Conservation (phyloP, 1,284 basidiomycete genomes). For the Sporisorium graminicola region DNA sequence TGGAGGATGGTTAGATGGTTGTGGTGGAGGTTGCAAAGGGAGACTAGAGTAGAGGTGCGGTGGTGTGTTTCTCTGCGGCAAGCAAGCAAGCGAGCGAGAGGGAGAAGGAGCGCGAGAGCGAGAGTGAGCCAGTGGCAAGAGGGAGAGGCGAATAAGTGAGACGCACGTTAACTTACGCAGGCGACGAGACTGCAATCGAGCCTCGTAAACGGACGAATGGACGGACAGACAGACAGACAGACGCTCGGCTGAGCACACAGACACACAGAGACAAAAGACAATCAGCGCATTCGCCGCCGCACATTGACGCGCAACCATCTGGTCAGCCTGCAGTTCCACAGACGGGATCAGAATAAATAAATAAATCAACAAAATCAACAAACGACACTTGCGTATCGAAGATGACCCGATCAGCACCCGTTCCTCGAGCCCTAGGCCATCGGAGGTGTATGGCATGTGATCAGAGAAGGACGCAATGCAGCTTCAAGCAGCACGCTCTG, state of each 20-base stretch:
- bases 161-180: not conserved
- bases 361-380: not conserved
- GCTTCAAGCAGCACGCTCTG: too few species aligned
- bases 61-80: slow-evolving; percentile 12
- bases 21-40: slow-evolving; percentile 26
- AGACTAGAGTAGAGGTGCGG: not conserved
- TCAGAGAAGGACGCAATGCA: too few species aligned
- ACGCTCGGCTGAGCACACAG: too few species aligned
- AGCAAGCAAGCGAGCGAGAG: not conserved
- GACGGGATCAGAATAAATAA: not conserved
- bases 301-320: not conserved
- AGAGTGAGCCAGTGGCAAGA: too few species aligned
- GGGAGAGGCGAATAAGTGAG: not conserved
- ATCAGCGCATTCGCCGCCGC: not conserved
- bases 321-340: not conserved
- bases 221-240: not conserved
- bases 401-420: too few species aligned
- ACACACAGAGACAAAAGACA: too few species aligned
- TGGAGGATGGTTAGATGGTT: slow-evolving; percentile 8
- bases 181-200: not conserved
- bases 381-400: too few species aligned
- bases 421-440: too few species aligned
- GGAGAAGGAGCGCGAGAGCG: not conserved
- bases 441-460: too few species aligned
- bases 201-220: not conserved